These are phyloP conservation scores for Clavispora santaluciae DNA, from an alignment of 805 yeast genomes.

Conservation along the genomic window DNA sequence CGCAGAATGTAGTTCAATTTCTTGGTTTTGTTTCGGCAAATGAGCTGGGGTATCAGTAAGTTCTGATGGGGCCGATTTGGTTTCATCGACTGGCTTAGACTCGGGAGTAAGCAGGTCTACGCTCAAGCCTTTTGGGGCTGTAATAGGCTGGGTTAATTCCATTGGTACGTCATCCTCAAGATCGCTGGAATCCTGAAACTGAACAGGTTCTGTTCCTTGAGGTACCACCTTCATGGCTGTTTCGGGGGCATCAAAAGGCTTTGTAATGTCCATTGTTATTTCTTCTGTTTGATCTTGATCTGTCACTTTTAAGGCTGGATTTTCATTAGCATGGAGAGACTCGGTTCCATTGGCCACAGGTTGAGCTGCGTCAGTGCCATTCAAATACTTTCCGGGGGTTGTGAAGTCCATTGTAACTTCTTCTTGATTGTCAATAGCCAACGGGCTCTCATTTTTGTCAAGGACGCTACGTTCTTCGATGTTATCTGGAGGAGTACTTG, in stretches of 20 bases:
- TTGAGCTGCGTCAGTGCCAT: background rate
- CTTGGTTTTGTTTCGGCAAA: too few relatives aligned
- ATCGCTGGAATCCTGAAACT: background rate
- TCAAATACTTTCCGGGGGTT: background rate
- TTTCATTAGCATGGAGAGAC: too few relatives aligned
- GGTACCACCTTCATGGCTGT: background rate
- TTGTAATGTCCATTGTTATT: conserved; percentile 1
- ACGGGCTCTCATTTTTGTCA: background rate
- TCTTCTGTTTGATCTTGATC: background rate
- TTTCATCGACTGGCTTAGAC: background rate
- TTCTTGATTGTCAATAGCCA: conserved; percentile 3
- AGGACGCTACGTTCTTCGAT: too few relatives aligned
- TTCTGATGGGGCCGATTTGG: too few relatives aligned
- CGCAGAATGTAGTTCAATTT: too few relatives aligned
- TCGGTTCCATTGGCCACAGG: too few relatives aligned
- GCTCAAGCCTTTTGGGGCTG: background rate
- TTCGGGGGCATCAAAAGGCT: background rate
- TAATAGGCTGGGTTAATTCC: conserved; percentile 22
- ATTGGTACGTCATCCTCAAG: conserved; percentile 15
- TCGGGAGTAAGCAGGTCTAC: background rate
- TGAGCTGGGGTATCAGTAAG: too few relatives aligned
- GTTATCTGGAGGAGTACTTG: too few relatives aligned
- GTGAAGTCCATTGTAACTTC: conserved; percentile 15
- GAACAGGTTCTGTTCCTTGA: background rate
- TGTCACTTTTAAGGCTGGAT: too few relatives aligned